These are phyloP conservation scores for Amaranthus palmeri DNA, from an alignment of 148 eudicot genomes.

Conservation along the genomic window DNA sequence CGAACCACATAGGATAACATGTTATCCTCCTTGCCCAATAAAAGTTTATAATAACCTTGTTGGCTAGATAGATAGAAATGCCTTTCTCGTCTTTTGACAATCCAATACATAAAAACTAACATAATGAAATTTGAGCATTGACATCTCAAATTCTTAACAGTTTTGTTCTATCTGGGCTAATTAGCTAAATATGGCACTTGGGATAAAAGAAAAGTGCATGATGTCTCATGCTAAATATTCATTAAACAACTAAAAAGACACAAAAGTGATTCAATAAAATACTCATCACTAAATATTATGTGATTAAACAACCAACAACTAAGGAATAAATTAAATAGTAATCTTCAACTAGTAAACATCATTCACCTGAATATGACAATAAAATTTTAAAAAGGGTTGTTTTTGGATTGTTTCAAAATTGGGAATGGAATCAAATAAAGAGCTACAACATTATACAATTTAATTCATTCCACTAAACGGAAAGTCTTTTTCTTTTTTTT, in stretches of 20 bases:
- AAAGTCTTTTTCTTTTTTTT: neutral
- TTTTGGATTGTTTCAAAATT: neutral
- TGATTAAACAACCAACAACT: no score
- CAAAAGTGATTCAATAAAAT: conserved; percentile 3
- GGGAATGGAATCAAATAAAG: neutral
- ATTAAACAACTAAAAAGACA: neutral
- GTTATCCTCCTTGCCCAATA: neutral
- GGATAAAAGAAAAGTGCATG: neutral
- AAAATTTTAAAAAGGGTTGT: neutral
- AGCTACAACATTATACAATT: neutral
- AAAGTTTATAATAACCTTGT: neutral
- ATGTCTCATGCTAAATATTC: neutral
- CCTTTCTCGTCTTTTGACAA: no score
- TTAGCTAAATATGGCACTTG: neutral
- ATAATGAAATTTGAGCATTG: neutral
- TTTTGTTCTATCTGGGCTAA: neutral
- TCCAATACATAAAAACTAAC: no score
- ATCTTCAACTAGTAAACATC: neutral
- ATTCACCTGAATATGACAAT: neutral
- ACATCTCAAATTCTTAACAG: neutral
- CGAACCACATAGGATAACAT: neutral
- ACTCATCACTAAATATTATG: neutral
- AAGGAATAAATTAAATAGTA: no score
- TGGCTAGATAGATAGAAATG: no score
- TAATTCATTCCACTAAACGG: neutral